Evolutionary conservation across 108 stramenopile species (phyloP), one percentile per base, ranked within the genome.

Genomic region (Cyclotella choctawhatcheeana): DNA sequence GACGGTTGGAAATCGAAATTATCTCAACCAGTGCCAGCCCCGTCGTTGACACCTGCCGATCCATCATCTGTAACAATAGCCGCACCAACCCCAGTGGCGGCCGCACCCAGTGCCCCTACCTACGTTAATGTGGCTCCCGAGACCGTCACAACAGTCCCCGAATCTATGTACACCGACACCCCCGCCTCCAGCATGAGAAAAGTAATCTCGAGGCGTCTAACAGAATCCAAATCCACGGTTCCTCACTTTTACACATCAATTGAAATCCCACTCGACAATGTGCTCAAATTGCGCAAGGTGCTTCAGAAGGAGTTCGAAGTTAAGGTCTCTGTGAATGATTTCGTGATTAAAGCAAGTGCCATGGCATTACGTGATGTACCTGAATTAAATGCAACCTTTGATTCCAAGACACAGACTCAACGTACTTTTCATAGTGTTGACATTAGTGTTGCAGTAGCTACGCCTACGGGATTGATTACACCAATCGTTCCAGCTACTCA

Each of bases 361-460:
- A 66, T 96, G 71, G 97, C 98, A 5, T 89, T 99, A 68, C 84
- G 97, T 45, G 98, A 97, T 74, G 95, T 98, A 10, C 98, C 98
- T 6, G 88, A 93, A 53, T 93, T 92, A 31, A 99, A 99, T 81
- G 88, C 87, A 17, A 75, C 86, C 10, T 79, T 55, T 45, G 84
- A 84, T 30, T 64, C 89, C 17, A 79, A 85, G 18, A 64, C 60
- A 14, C 68, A 77, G 17, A 26, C 27, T 3, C 84, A 84, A 33
- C 67, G 86, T 16, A 82, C 90, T 7, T 90, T 90, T 52, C 79
- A 79, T 32, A 76, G 85, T 17, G 88, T 99, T 16, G 98, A 99
- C 73, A 93, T 99, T 33, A 92, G 91, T 73, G 97, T 99, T 0
- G 99, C 98, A n/a, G 98, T 99, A 7, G 99, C 97, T 27, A 97